These are phyloP conservation scores for Heliosperma pusillum DNA, from an alignment of 148 eudicot species.

Conservation along the genomic window DNA sequence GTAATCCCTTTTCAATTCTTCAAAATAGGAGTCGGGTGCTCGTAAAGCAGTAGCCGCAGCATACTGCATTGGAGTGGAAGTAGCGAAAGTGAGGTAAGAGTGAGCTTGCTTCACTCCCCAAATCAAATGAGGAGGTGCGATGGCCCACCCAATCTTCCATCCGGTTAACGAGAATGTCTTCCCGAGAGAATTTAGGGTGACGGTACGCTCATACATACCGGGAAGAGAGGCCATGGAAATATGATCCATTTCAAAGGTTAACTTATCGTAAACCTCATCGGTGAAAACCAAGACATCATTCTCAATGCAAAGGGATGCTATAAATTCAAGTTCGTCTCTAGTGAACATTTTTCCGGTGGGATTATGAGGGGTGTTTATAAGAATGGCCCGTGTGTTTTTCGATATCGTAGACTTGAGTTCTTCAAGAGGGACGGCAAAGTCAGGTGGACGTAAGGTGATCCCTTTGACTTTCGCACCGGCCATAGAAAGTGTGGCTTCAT, in stretches of 20 bases:
- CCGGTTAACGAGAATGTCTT: slow-evolving; percentile 96
- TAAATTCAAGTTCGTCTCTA: slow-evolving; percentile 62
- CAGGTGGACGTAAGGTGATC: slow-evolving; percentile 74
- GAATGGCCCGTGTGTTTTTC: slow-evolving; percentile 80
- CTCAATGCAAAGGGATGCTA: slow-evolving; percentile 82
- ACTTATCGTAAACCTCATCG: slow-evolving; percentile 95
- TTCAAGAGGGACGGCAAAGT: slow-evolving; percentile 73
- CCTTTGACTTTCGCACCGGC: slow-evolving; percentile 84
- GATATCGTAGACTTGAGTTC: slow-evolving; percentile 65
- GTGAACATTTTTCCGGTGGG: slow-evolving; percentile 98
- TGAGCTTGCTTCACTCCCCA: slow-evolving; percentile 98
- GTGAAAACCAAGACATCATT: slow-evolving; percentile 84
- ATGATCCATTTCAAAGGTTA: slow-evolving; percentile 95
- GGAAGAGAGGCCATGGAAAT: slow-evolving; percentile 94
- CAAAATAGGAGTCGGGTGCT: slow-evolving; percentile 78
- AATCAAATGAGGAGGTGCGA: slow-evolving; percentile 83
- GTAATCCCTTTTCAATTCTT: slow-evolving; percentile 69
- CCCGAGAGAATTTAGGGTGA: slow-evolving; percentile 87
- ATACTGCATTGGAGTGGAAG: slow-evolving; percentile 92
- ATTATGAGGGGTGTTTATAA: slow-evolving; percentile 90
- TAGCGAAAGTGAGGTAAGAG: slow-evolving; percentile 84
- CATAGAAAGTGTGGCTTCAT: slow-evolving; percentile 94
- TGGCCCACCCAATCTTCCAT: slow-evolving; percentile 99
- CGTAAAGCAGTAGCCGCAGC: slow-evolving; percentile 80
- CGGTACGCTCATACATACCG: slow-evolving; percentile 90